phyloP scores from a whole-genome alignment of 1,139 yeast species.

The Lodderomyces oxycetoniae region DNA sequence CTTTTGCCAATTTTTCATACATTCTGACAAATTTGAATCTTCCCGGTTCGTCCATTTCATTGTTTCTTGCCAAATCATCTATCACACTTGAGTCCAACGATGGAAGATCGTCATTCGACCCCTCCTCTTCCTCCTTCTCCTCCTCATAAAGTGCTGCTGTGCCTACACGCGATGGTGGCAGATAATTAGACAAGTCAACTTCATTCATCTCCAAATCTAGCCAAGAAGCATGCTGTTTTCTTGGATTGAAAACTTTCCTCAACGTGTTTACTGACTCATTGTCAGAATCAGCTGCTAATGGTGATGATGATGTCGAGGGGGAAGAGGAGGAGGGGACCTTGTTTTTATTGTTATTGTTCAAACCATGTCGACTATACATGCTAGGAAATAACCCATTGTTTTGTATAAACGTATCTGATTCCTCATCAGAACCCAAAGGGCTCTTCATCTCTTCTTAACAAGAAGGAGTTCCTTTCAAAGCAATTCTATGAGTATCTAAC shows the following conservation, averaged over 20 bases:
- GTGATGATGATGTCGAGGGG: no score
- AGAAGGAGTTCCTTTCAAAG: no score
- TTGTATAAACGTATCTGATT: constrained; percentile 3
- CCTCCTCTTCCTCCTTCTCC: no score
- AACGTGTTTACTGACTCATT: constrained; percentile 3
- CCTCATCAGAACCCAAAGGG: constrained; percentile 2
- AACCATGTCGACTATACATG: constrained; percentile 2
- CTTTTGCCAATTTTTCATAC: constrained; percentile 22
- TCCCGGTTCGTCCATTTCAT: constrained; percentile 16
- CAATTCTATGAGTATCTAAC: no score
- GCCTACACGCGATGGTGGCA: no score
- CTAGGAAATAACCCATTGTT: constrained; percentile 12
- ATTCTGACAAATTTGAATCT: constrained; percentile 28
- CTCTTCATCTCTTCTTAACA: constrained; percentile 2
- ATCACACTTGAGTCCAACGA: constrained; percentile 28
- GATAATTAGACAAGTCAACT: constrained; percentile 8
- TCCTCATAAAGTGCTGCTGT: no score
- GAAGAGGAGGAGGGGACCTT: no score
- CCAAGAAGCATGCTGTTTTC: background rate
- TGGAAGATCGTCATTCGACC: constrained; percentile 6
- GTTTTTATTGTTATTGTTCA: background rate
- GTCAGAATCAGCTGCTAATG: constrained; percentile 1
- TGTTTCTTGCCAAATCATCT: constrained; percentile 18
- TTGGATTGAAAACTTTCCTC: constrained; percentile 9
- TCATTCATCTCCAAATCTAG: constrained; percentile 5